phyloP scores from a whole-genome alignment of 2,329 filamentous ascomycete species.

The Arachnomyces sp. region DNA sequence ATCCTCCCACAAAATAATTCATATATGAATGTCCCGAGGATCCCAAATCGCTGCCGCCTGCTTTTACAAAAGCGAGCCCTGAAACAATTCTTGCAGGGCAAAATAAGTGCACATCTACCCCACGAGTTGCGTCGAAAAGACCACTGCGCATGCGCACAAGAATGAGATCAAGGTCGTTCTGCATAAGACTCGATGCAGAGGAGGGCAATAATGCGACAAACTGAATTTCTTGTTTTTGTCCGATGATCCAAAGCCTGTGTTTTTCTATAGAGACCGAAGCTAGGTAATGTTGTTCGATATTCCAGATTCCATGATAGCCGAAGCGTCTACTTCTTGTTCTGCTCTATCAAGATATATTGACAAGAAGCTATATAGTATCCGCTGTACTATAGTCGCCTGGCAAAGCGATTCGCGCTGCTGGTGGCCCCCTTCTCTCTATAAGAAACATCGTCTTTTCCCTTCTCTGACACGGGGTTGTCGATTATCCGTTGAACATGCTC shows the following conservation, averaged over 20 bases:
- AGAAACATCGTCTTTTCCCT: not conserved
- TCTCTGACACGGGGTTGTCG: conserved; percentile 7
- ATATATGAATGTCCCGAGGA: no score
- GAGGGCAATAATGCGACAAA: conserved; percentile 17
- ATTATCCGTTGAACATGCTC: conserved; percentile 7
- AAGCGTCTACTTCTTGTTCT: conserved; percentile 45
- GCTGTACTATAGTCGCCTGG: conserved; percentile 39
- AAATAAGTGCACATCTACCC: no score
- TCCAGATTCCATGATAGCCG: conserved; percentile 27
- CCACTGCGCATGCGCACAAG: no score
- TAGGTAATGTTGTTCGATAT: conserved; percentile 53
- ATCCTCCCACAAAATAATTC: no score
- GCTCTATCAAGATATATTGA: conserved; percentile 65
- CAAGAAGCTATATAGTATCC: conserved; percentile 57
- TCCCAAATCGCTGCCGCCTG: no score
- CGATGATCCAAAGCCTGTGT: conserved; percentile 40
- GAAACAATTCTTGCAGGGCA: no score
- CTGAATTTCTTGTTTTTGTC: conserved; percentile 28
- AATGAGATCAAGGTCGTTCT: no score
- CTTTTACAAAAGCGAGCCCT: no score
- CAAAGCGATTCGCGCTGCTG: conserved; percentile 26
- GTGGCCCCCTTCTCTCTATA: no score
- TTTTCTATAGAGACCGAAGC: conserved; percentile 66
- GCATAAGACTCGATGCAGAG: no score
- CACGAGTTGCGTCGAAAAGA: no score